Evolutionary conservation across 2,329 filamentous ascomycete genomes (phyloP), one percentile per base, ranked within the genome.

Genomic region (Westerdykella sp.): DNA sequence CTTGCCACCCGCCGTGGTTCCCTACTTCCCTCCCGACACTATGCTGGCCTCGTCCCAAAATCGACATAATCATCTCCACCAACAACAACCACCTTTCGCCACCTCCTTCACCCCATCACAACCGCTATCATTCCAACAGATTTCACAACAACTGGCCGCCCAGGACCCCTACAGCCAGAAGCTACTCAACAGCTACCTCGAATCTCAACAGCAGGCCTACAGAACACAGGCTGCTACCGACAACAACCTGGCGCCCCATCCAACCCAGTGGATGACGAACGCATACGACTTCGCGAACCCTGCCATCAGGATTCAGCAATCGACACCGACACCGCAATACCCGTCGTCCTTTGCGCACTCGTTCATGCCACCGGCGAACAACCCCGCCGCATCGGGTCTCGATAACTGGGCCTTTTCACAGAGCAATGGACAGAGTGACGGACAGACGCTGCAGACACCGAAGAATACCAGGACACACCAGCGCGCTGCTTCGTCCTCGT

Each of bases 251-350:
- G 23, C 38, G 45, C 35, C 34, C 39, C 30, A 45, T 14, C 39
- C 56, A 39, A 53, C 55, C 43, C 53, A 57, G 49, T 65, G 57
- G 52, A 67, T 67, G 63, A 57, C 56, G 47, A 46, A 50, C 48
- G 50, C 60, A 44, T 62, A 58, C 37, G 57, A 63, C 48, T 63
- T 62, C 44, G 49, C 56, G 39, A 66, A 62, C 44, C 67, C 67
- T 40, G 50, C 63, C 23, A 68, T 69, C 46, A 57, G 66, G 44
- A 60, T 69, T 23, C 66, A 69, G 46, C 66, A 69, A 47, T 67
- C 66, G 49, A 67, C 66, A 16, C 66, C 67, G 13, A 62, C 59
- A 35, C 61, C 66, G 21, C 63, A 67, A 43, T 45, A 58, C 28
- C 41, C 56, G 6, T 50, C 57, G 28, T 45, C 22, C 41, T 65